Evolutionary conservation across 1,139 yeast genomes (phyloP), one percentile per base, ranked within the genome.

Genomic region (Geotrichum bryndzae): DNA sequence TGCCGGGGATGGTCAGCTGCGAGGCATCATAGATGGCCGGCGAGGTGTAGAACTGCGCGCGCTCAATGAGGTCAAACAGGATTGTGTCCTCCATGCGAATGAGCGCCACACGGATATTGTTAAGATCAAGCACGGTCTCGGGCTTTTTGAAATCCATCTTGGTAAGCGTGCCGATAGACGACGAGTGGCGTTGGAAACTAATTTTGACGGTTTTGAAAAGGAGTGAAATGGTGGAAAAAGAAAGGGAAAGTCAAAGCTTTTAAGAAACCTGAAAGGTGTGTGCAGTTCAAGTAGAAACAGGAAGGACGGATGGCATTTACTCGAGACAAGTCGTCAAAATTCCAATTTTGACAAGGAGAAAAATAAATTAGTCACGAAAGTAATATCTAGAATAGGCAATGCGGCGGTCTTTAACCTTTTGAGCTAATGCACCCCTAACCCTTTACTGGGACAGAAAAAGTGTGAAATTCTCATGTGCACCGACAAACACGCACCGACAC

Each of bases 61-160:
- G 81, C 74, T 94, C 99, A 66, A 94, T 92, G 68, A 94, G 82
- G 64, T 88, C 89, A 79, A 92, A 94, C 66, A 94, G 89, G 69
- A 94, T 91, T 10, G 97, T 88, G 74, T 94, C 99, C 71, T 94
- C 99, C 97, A 94, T 90, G 59, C 97, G 84, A 54, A 91, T 87
- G 61, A 94, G 79, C 25, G 92, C 89, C 65, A 83, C 85, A 66
- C 99, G 85, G 69, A 94, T 94, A 74, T 94, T 91, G 69, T 79
- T 79, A 65, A 94, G 79, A 71, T 90, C 84, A 63, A 94, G 81
- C 8, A 91, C 97, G 0, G 96, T 84, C 54, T 86, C 88, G 15
- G 96, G 95, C 67, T 85, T 84, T 74, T 84, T 82, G 74, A 92
- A 92, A 75, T 94, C 96, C 97, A 94, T 91, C 48, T 54, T 67